A percentile compares a stretch with the other conserved stretches of the same genome.
Evolutionary conservation across 176 grass and related monocot species (phyloP).

Genomic region (Musa schizocarpa): DNA sequence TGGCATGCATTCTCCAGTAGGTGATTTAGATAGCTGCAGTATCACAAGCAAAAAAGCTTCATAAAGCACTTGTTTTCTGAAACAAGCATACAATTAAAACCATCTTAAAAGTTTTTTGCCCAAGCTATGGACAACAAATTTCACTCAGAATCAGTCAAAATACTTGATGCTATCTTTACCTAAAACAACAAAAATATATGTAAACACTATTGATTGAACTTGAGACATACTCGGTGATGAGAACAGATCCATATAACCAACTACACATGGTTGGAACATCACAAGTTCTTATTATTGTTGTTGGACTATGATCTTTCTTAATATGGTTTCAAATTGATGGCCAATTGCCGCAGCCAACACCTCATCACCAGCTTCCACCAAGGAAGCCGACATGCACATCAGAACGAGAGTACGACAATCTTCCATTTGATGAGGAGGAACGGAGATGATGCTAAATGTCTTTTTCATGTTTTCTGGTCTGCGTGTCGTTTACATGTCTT

Average conservation of each 20-base stretch:
- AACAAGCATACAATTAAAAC: no score
- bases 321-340: not conserved
- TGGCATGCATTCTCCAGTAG: not conserved
- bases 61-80: no score
- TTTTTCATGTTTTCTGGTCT: not conserved
- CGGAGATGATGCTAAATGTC: not conserved
- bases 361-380: constrained; percentile 36
- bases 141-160: not conserved
- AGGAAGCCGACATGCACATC: constrained; percentile 30
- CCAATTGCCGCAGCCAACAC: constrained; percentile 26
- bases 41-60: no score
- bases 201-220: no score
- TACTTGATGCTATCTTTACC: not conserved
- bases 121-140: not conserved
- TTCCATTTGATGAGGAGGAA: not conserved
- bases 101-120: not conserved
- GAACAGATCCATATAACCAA: not conserved
- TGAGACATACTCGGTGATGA: no score
- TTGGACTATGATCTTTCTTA: not conserved
- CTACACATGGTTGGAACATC: not conserved
- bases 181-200: no score
- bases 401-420: not conserved
- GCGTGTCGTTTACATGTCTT: not conserved
- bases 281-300: not conserved
- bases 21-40: no score